Evolutionary conservation across 1,284 basidiomycete species (phyloP), one percentile per base, ranked within the genome.

Genomic region (Thelephora terrestris): DNA sequence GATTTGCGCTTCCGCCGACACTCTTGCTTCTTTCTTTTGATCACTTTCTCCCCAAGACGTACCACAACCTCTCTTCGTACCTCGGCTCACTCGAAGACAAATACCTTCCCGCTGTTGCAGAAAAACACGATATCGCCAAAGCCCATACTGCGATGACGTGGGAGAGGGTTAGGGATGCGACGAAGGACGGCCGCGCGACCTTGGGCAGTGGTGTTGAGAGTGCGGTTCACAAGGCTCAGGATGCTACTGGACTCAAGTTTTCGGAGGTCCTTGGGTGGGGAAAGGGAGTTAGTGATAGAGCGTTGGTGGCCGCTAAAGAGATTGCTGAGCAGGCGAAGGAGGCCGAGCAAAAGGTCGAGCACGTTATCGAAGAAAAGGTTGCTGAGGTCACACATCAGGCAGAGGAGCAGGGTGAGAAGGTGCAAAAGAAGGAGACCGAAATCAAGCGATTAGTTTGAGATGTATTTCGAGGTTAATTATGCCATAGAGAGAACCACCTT

Each of bases 1-100:
- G 91, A 32, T 59, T 85, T 50, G 55, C 83, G 34, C 71, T 91
- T 9, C 90, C 90, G 0, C 85, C 90, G 0, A 53, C 76, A 16
- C 75, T 90, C 57, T 67, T 90, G 55, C 51, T 81, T 49, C 64
- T 76, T 47, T 79, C 89, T 32, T 68, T 81, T 50, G 71, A 78
- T 52, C 81, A 91, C 64, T 91, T 91, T 76, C 76, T 92, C 34
- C 90, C 91, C 6, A 73, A 81, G 60, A 89, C 88, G 5, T 75
- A 84, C 2, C 60, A 68, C 50, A 91, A 91, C 60, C 64, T 93
- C 53, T 71, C 76, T 12, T 62, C 58, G 1, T 91, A 88, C 68
- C 61, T 81, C 43, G 74, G 76, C 37, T 71, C 71, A n/a, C 69
- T 91, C 46, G 91, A 93, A 66, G 79, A 83, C 36, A 64, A 65